Base-by-base conservation (phyloP, 441 rosid genomes). In the Cnidoscolus chayamansa region DNA sequence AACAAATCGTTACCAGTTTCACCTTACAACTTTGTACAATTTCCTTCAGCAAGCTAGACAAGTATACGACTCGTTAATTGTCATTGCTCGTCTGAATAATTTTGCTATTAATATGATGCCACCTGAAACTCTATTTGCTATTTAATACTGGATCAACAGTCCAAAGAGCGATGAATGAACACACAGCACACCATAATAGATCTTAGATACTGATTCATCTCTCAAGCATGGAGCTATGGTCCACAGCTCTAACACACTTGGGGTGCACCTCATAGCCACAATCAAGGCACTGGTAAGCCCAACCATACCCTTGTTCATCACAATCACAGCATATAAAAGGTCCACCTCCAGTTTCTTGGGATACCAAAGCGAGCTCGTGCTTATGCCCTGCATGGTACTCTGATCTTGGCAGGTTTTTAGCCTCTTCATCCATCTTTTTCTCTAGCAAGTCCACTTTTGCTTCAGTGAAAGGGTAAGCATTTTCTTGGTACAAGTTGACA, bases 191-290 rank as follows among this genome's bases (percentile, higher is more conserved):
- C 25, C 25, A 25, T 25, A 25, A 25, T 25, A 25, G 25, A 25
- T 25, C 25, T 13, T 40, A 40, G 45, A 4, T 5, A 19, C 53
- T 17, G 3, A 3, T 49, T 71, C 60, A 76, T 53, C 70, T 48
- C 51, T 32, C 53, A 11, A 30, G 58, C 25, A 20, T 1, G 0
- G 74, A 66, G 51, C 51, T 72, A 16, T 16, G 59, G 63, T 66
- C 74, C 53, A 68, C 81, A 8, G 77, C 72, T 66, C 81, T 74
- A 4, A 88, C 79, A 66, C 90, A 88, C 81, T 75, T 83, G 32
- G 90, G 81, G 68, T 88, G 93, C 69, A 88, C 85, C 83, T 88
- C 93, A 20, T 84, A 88, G 10, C 90, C 90, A 67, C 93, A 88
- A 40, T 84, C 87, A 37, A 86, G 76, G 66, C 93, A 88, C 67